Evolutionary conservation across 176 grass and related monocot species (phyloP), one percentile per base, ranked within the genome.

Genomic region (Aegilops bicornis): DNA sequence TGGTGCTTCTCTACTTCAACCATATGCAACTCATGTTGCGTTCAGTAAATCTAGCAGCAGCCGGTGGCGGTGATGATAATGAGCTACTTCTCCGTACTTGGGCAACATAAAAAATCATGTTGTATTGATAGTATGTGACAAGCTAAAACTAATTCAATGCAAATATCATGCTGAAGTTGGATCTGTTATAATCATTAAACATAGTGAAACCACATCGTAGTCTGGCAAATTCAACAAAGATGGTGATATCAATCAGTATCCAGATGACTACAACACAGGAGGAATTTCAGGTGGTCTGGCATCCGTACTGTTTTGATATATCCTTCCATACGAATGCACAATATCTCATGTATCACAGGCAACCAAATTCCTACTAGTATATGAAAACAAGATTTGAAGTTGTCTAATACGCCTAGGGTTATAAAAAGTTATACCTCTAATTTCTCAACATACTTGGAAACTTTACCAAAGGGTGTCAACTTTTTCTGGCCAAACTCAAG

Each of bases 401-500:
- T 66, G 13, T 66, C 5, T 52, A 66, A 61, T 61, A 70, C 7
- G 16, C 40, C 10, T 16, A 81, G 22, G 40, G 16, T 71, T 62
- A 64, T 84, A 69, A 54, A 60, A 82, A 82, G 48, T 58, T 58
- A 33, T 93, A 99, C 97, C 94, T 99, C 94, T 78, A 99, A 76
- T 81, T 99, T 97, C 85, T 90, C 89, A 81, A 97, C 87, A 88
- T 94, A 96, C 81, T 96, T 97, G 72, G 82, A 73, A 73, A 90
- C 62, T 64, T 93, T 93, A n/a, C 92, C 94, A 87, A 94, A 99
- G 8, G 54, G 84, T 66, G 84, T 91, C 47, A 99, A 83, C 33
- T 85, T 97, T 87, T 92, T 93, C 86, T 94, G 92, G 75, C 90
- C 97, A 89, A 99, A 99, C 59, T 99, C 94, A 64, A 99, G 79